Percentiles rank a stretch among this genome's conserved stretches.
Evolutionary conservation across 2,329 filamentous ascomycete species (phyloP).

Genomic region (Cladosporium colombiae): DNA sequence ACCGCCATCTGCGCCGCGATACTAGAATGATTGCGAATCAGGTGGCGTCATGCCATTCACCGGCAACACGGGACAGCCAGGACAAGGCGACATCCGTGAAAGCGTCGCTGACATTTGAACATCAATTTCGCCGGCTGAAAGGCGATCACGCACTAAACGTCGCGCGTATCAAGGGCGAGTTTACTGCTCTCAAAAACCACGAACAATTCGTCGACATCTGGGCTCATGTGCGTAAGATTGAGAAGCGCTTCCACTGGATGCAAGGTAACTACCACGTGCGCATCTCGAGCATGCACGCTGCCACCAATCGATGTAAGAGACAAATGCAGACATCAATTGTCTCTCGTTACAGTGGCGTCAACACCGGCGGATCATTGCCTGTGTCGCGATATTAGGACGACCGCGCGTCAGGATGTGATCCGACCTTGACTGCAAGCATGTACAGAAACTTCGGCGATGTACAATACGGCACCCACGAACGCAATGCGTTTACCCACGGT

Average conservation of each 20-base stretch:
- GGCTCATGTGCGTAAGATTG: neutral
- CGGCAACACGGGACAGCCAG: neutral
- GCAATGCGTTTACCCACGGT: neutral
- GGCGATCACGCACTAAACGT: neutral
- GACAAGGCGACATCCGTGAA: neutral
- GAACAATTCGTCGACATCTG: neutral
- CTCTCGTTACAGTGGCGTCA: neutral
- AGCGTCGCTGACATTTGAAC: neutral
- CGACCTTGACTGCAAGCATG: neutral
- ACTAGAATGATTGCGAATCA: slow-evolving; percentile 3
- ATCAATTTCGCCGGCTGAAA: neutral
- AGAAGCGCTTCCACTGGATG: neutral
- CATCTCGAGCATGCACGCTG: neutral
- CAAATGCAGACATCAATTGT: neutral
- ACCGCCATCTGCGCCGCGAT: slow-evolving; percentile 10
- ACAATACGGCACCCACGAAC: neutral
- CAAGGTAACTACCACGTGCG: neutral
- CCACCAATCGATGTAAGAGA: neutral
- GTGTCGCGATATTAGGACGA: slow-evolving; percentile 1
- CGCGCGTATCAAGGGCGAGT: neutral
- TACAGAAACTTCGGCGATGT: neutral
- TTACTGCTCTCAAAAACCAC: neutral
- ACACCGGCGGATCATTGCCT: neutral
- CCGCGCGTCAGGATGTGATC: neutral
- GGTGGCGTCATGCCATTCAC: neutral